Evolutionary conservation across 495 filamentous ascomycete genomes (phyloP), one percentile per base, ranked within the genome.

Genomic region (Neurospora intermedia): DNA sequence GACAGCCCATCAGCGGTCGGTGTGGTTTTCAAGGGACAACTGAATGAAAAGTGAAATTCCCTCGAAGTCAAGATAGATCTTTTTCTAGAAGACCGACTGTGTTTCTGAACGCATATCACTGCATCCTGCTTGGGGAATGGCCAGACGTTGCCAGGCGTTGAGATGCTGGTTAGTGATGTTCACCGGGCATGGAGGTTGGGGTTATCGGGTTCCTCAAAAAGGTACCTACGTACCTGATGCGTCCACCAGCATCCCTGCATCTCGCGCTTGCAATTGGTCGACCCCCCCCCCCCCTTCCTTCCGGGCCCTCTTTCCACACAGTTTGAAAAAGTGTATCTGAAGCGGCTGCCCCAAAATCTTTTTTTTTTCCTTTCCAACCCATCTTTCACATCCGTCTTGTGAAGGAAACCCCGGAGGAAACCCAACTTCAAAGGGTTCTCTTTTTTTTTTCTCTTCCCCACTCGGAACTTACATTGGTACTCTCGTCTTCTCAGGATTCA

Each of bases 331-430:
- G 27, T 66, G 54, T 73, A 73, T 71, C 71, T 69, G 31, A 62
- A 69, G 70, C 71, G 72, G 40, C 43, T 75, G 71, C 75, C 77
- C 76, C 69, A 80, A 80, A 82, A 80, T 79, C 81, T 80, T 78
- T 80, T 77, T 80, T 81, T 76, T 73, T 39, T 35, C n/a, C 71
- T 62, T 54, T 76, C 77, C 54, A 62, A 62, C 54, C 72, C 80
- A 80, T 76, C 73, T 81, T 81, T 82, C 80, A 82, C 78, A 78
- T 74, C 23, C 74, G 74, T 73, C 71, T 69, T 77, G 76, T 80
- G 80, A 79, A 80, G 48, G 73, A 77, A 54, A 31, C 27, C 81
- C 74, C 69, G 77, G 78, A 79, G 78, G 78, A 76, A 54, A 69
- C 78, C 72, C 71, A 69, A 75, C 42, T 76, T 76, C 76, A 74